Base-by-base conservation (phyloP, 78 protist genomes). In the Dictyostelium purpureum region DNA sequence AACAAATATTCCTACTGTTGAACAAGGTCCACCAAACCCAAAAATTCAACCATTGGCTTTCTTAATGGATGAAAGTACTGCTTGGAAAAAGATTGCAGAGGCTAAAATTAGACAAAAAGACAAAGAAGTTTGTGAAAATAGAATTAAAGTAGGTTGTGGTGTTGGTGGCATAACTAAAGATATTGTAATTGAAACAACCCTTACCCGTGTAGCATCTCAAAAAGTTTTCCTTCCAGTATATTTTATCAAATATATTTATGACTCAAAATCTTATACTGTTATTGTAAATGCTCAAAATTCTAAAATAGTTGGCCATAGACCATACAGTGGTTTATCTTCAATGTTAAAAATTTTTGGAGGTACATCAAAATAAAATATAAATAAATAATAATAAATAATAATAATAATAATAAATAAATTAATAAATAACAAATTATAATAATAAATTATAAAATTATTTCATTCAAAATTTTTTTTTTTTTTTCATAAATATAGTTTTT, bases 281-380 rank as follows among this genome's bases (percentile, higher is more conserved):
- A 85, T 85, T 73, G 63, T 85, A 35, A 85, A 85, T 43, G 92
- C 92, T 57, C 92, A 85, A 59, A 85, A 52, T 21, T 85, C 92
- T 33, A 70, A 85, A 57, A 74, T 85, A 33, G 82, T 73, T 73
- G 92, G 92, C 4, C 80, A 85, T 35, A 54, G 92, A 56, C 92
- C 92, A n/a, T 85, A 85, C 31, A 57, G 65, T n/a, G 90, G 90
- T 28, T 69, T 82, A 49, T 43, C 61, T 42, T 42, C 70, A 24
- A 56, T 85, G 67, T 40, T 85, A 24, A 85, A 76, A 85, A 73
- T 70, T 42, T 85, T 85, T 66, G 73, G 73, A 33, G 52, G 52
- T 6, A 69, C 47, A 21, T 69, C 10, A 69, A 69, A 40, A 38
- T 21, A 69, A 18, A 19, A 49, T 11, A 49, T 49, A 49, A 49